Evolutionary conservation across 495 filamentous ascomycete genomes (phyloP), one percentile per base, ranked within the genome.

Genomic region (Parathielavia hyrcaniae): DNA sequence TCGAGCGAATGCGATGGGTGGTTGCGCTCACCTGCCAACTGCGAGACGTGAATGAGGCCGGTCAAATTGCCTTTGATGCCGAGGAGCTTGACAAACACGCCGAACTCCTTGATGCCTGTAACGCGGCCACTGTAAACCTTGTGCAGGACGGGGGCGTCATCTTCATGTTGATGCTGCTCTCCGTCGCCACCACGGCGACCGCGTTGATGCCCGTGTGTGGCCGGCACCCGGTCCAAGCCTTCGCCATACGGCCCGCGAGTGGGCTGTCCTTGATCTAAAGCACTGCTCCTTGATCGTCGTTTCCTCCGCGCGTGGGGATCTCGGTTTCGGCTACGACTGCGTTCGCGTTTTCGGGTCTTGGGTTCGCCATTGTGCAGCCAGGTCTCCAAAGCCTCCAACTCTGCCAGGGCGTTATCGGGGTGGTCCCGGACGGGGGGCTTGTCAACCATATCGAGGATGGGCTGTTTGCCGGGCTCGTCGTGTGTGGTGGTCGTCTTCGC

Each of bases 31-130:
- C 90, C 26, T 91, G 83, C 36, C 84, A 84, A 1, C 89, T 89
- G 75, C 34, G 92, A 95, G n/a, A 98, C 82, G 71, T 98, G 93
- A 6, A 97, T 91, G 66, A 98, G 79, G 3, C 93, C 93, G 64
- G 95, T 91, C 20, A 95, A 86, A 67, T 90, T 95, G 16, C 91
- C 90, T 67, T 78, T 83, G 5, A 98, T 85, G 23, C 89, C 88
- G 63, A 83, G 77, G n/a, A 98, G 72, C 63, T 92, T 97, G 50
- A 98, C 91, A 70, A 98, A 98, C 12, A 86, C 89, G 36, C 93
- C 93, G 73, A 97, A 98, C 61, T 96, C 88, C 68, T 96, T 97
- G 34, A 97, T 78, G 0, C 91, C 90, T 3, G 89, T 96, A 41
- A 97, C 86, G 58, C 83, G 83, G 16, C 93, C 93, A 65, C 89